These are phyloP conservation scores for Colletotrichum paranaense DNA, from an alignment of 2,329 filamentous ascomycete species.

Conservation along the genomic window DNA sequence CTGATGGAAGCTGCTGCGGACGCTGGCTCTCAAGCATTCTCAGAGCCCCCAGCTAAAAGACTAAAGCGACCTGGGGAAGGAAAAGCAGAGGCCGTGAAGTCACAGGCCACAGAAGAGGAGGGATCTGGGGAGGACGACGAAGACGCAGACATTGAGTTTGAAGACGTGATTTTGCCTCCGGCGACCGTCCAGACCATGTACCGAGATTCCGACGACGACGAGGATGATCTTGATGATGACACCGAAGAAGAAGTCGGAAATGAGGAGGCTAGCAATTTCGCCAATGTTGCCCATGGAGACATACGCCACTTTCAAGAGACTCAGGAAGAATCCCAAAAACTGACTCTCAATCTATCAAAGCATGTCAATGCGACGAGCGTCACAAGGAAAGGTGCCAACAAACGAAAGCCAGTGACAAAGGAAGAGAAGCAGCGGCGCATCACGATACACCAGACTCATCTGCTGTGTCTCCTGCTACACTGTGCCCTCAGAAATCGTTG, in stretches of 20 bases:
- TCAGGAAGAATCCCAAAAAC: slow-evolving; percentile 45
- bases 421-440: slow-evolving; percentile 69
- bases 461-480: slow-evolving; percentile 86
- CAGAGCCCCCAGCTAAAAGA: slow-evolving; percentile 56
- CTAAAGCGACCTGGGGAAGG: slow-evolving; percentile 45
- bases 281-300: slow-evolving; percentile 59
- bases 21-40: slow-evolving; percentile 38
- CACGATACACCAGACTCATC: slow-evolving; percentile 86
- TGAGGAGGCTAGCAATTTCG: slow-evolving; percentile 57
- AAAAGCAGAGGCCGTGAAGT: slow-evolving; percentile 23
- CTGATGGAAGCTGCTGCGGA: slow-evolving; percentile 58
- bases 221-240: slow-evolving; percentile 45
- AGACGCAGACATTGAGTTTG: slow-evolving; percentile 58
- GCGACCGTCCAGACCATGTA: slow-evolving; percentile 64
- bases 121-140: slow-evolving; percentile 48
- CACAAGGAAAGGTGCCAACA: slow-evolving; percentile 47
- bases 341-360: slow-evolving; percentile 65
- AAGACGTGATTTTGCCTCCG: slow-evolving; percentile 60
- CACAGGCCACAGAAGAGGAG: slow-evolving; percentile 13
- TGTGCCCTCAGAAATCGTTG: slow-evolving; percentile 83
- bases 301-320: slow-evolving; percentile 39
- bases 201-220: slow-evolving; percentile 57
- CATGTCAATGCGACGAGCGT: slow-evolving; percentile 50
- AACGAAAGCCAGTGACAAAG: slow-evolving; percentile 64
- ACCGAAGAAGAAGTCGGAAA: slow-evolving; percentile 51